Percentiles rank a stretch among this genome's conserved stretches.
These are phyloP conservation scores for Ophiostoma sp. DNA, from an alignment of 2,329 filamentous ascomycete genomes.

Conservation along the genomic window DNA sequence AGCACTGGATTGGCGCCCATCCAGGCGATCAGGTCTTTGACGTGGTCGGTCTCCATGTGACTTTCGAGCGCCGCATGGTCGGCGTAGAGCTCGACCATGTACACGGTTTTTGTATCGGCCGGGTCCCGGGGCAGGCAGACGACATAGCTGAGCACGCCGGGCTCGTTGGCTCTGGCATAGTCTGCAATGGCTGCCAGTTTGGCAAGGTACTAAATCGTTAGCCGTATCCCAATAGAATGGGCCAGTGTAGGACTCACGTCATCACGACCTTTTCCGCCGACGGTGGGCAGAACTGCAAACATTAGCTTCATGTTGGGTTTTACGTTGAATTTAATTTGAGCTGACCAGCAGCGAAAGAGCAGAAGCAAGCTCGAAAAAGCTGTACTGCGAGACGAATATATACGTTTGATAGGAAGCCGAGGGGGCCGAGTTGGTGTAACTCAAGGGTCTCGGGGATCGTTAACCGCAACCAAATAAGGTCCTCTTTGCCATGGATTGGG, in stretches of 20 bases:
- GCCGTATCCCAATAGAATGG: neutral
- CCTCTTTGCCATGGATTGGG: neutral
- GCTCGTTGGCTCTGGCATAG: conserved; percentile 26
- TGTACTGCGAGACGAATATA: neutral
- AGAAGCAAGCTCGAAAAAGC: neutral
- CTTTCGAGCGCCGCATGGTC: conserved; percentile 25
- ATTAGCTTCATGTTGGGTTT: conserved; percentile 16
- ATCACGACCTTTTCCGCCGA: conserved; percentile 20
- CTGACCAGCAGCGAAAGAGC: no score
- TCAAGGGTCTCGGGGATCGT: neutral
- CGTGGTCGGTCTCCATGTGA: neutral
- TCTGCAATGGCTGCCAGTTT: conserved; percentile 23
- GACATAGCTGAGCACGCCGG: conserved; percentile 29
- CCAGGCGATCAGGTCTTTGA: neutral
- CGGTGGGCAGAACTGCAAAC: conserved; percentile 23
- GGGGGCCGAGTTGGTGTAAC: neutral
- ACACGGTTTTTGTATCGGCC: conserved; percentile 29
- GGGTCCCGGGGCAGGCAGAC: conserved; percentile 28
- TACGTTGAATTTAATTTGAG: no score
- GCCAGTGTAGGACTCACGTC: conserved; percentile 20
- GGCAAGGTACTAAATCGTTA: conserved; percentile 15
- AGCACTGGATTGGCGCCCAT: neutral
- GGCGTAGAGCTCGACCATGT: conserved; percentile 19
- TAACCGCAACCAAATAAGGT: neutral
- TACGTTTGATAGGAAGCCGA: neutral